A percentile compares a stretch with the other conserved stretches of the same genome.
Evolutionary conservation across 1,139 yeast species (phyloP).

Genomic region (Saccharomyces hybrid): DNA sequence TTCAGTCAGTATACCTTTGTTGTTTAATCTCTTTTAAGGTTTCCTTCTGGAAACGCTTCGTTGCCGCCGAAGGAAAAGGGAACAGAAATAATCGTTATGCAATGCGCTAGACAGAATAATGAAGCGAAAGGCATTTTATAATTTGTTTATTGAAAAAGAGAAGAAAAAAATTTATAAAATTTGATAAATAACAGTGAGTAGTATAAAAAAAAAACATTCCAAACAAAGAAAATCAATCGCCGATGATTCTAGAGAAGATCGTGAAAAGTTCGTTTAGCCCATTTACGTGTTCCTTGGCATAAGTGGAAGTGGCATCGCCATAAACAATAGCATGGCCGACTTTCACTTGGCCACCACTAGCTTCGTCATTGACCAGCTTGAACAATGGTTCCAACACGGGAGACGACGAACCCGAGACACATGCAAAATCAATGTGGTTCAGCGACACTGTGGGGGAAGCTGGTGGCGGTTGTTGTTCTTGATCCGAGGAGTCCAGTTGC

Average conservation of each 20-base stretch:
- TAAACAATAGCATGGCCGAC: conserved; percentile 59
- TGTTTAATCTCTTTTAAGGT: too few species aligned
- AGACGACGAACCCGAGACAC: conserved; percentile 64
- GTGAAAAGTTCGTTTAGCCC: conserved; percentile 73
- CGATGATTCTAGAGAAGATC: conserved; percentile 30
- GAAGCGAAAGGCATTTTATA: neutral
- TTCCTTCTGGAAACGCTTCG: too few species aligned
- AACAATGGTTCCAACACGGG: conserved; percentile 64
- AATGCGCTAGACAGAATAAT: neutral
- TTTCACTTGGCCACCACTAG: conserved; percentile 33
- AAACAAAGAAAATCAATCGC: neutral
- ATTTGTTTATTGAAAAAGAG: neutral
- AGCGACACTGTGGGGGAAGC: neutral
- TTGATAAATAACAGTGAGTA: neutral
- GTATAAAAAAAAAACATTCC: neutral
- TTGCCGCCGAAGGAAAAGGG: too few species aligned
- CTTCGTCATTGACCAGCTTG: conserved; percentile 47
- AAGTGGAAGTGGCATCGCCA: conserved; percentile 45
- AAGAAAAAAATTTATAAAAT: neutral
- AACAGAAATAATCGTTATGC: too few species aligned
- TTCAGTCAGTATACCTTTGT: too few species aligned
- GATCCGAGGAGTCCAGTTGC: neutral
- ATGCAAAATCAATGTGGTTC: conserved; percentile 29
- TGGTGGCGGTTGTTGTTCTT: neutral
- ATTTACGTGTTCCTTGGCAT: conserved; percentile 61